Conservation (phyloP, 2,329 filamentous ascomycete species). For the Magnaporthiopsis incrustans region DNA sequence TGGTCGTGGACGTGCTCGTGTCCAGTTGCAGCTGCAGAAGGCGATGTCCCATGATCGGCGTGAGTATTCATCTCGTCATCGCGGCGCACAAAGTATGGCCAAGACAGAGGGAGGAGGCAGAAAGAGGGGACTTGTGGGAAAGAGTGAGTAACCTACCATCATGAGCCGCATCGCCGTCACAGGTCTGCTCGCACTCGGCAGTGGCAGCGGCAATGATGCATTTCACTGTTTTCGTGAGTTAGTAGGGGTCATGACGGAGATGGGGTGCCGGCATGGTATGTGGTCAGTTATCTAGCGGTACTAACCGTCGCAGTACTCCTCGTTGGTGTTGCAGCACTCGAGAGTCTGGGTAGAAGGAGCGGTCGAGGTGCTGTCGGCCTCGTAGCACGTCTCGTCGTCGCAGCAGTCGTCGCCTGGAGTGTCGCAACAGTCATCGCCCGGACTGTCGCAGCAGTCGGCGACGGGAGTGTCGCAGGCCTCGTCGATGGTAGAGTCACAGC, state of each 20-base stretch:
- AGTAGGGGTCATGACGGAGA: not conserved
- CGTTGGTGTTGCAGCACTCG: conserved; percentile 17
- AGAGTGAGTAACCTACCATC: conserved; percentile 15
- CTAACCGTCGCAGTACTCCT: conserved; percentile 15
- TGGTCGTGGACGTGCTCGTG: conserved; percentile 21
- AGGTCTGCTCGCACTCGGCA: conserved; percentile 22
- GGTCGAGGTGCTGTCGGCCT: not conserved
- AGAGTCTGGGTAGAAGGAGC: conserved; percentile 9
- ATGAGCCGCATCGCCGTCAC: conserved; percentile 17
- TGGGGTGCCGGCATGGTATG: not conserved
- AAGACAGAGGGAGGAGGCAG: not conserved
- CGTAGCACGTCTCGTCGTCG: conserved; percentile 7
- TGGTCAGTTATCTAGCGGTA: not conserved
- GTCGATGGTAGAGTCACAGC: no score
- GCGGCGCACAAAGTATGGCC: not conserved
- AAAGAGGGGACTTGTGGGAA: no score
- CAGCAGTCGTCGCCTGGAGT: not conserved
- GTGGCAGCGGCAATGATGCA: conserved; percentile 23
- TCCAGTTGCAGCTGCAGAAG: conserved; percentile 10
- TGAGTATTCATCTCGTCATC: not conserved
- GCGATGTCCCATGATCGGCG: not conserved
- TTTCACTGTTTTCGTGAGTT: conserved; percentile 16
- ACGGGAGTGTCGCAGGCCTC: no score
- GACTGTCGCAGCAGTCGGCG: no score
- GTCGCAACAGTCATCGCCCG: not conserved